Percentiles rank a stretch among this genome's conserved stretches.
Conservation (phyloP, 2,329 filamentous ascomycete genomes). For the Dactylellina sp. region DNA sequence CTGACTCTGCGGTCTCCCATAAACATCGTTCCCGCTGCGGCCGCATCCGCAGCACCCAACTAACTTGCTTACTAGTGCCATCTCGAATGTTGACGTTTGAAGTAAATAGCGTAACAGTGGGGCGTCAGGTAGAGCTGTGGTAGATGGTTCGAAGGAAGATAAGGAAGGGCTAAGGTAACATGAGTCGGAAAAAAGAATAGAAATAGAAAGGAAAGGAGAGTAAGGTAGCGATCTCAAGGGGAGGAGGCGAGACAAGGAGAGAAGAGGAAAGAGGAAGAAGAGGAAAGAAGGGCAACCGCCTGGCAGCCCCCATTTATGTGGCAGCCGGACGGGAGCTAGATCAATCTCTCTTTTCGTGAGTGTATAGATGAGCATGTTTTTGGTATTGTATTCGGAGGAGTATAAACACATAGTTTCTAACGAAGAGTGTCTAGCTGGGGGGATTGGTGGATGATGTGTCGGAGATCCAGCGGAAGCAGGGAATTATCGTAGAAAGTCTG, state of each 20-base stretch:
- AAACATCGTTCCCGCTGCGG: slow-evolving; percentile 35
- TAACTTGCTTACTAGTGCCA: slow-evolving; percentile 48
- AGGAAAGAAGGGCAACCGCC: slow-evolving; percentile 41
- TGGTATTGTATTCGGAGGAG: neutral
- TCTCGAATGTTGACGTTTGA: slow-evolving; percentile 40
- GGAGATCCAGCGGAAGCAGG: slow-evolving; percentile 7
- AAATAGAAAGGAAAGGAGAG: slow-evolving; percentile 26
- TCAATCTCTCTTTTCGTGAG: neutral
- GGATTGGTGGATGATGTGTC: slow-evolving; percentile 9
- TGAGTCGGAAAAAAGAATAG: neutral
- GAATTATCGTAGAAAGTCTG: neutral
- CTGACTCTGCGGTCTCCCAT: slow-evolving; percentile 26
- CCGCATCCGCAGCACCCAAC: slow-evolving; percentile 54
- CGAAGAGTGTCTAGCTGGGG: neutral
- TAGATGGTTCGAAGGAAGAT: slow-evolving; percentile 54
- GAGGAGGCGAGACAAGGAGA: slow-evolving; percentile 24
- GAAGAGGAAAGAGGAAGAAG: slow-evolving; percentile 39
- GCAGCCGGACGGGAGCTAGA: slow-evolving; percentile 10
- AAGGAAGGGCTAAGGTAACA: slow-evolving; percentile 26
- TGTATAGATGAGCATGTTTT: slow-evolving; percentile 1
- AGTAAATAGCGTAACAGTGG: slow-evolving; percentile 39
- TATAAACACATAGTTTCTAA: slow-evolving; percentile 9
- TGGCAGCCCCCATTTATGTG: slow-evolving; percentile 27
- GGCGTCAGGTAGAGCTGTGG: slow-evolving; percentile 35
- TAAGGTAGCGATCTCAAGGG: slow-evolving; percentile 23